Evolutionary conservation across 1,284 basidiomycete genomes (phyloP), one percentile per base, ranked within the genome.

Genomic region (Phellopilus nigrolimitatus): DNA sequence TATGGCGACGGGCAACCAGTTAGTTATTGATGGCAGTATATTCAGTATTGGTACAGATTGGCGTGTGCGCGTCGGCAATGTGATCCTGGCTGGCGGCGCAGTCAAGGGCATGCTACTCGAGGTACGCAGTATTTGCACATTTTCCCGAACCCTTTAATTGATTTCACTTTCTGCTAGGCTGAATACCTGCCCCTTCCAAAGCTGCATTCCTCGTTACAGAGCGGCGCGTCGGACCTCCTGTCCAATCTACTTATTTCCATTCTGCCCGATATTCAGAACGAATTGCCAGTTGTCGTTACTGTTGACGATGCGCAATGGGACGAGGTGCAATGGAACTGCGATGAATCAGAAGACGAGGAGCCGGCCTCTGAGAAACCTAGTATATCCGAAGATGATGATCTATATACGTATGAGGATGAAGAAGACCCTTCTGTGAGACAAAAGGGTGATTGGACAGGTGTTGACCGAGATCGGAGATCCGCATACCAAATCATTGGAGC

Each of bases 101-200:
- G 71, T 84, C 2, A 87, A 82, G 61, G 88, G 87, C 15, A 87
- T 90, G 82, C 69, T 90, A 28, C 68, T 90, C 15, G 87, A 90
- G 79, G 87, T 85, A 55, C 39, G 68, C 62, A 15, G 27, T 27
- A 27, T 28, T 27, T 38, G 17, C 37, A n/a, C 36, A 48, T 42
- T 47, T n/a, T 39, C 25, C 8, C 27, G n/a, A 3, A 47, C 34
- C 9, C 10, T n/a, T n/a, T 27, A 15, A 9, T 21, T 31, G 34
- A 34, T 24, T 39, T 41, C 7, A 13, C 13, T 17, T 37, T 10
- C 15, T 37, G 34, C n/a, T 55, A 89, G 84, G 86, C 84, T 5
- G 86, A 89, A 64, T 89, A 89, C 61, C 73, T 88, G 10, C 86
- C 86, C 1, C 67, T 89, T 9, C 80, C 86, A 3, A 73, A 73